These are phyloP conservation scores for Dictyostelium firmibasis DNA, from an alignment of 78 protist genomes.

Conservation along the genomic window DNA sequence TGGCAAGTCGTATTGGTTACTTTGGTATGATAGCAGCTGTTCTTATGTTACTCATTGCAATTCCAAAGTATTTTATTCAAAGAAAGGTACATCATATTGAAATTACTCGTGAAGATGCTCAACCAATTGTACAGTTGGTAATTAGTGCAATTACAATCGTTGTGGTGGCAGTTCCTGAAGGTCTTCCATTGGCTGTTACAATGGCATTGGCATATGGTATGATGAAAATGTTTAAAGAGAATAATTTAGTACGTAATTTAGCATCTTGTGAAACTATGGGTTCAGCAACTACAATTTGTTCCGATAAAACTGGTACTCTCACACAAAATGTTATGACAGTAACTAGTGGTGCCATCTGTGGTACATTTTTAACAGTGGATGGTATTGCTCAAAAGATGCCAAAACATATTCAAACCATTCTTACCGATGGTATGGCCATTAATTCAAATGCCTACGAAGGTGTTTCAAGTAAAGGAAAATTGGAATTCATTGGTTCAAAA, in stretches of 20 bases:
- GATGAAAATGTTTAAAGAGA: conserved; percentile 88
- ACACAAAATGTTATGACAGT: conserved; percentile 97
- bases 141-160: conserved; percentile 94
- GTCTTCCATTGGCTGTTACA: conserved; percentile 95
- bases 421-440: conserved; percentile 68
- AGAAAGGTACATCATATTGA: conserved; percentile 12
- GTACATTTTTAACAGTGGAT: not conserved
- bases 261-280: conserved; percentile 98
- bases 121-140: conserved; percentile 78
- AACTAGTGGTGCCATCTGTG: conserved; percentile 65
- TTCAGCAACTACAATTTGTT: conserved; percentile 94
- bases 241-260: conserved; percentile 92
- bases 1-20: conserved; percentile 89
- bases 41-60: conserved; percentile 57
- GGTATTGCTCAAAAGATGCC: conserved; percentile 4
- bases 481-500: conserved; percentile 85
- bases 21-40: conserved; percentile 85
- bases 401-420: conserved; percentile 84
- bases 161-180: conserved; percentile 99
- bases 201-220: conserved; percentile 95
- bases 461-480: conserved; percentile 36
- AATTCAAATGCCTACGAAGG: conserved; percentile 83
- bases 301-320: conserved; percentile 99
- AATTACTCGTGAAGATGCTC: not conserved
- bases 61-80: conserved; percentile 57